A percentile compares a stretch with the other conserved stretches of the same genome.
phyloP scores from a whole-genome alignment of 257 asterid species.

The Fraxinus anomala region DNA sequence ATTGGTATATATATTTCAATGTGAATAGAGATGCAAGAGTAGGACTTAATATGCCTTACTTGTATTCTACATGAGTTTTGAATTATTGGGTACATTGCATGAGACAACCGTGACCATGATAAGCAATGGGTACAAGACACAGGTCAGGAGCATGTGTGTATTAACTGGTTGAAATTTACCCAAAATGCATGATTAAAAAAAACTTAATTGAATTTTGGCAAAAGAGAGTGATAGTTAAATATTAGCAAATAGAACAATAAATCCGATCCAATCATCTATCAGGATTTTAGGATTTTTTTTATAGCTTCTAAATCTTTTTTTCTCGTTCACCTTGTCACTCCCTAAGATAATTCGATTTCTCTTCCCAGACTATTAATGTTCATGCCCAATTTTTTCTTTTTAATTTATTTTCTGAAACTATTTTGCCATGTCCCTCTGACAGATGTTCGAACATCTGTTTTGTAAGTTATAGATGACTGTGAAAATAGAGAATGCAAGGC shows the following conservation, averaged over 20 bases:
- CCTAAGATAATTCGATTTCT: neutral
- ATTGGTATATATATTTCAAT: neutral
- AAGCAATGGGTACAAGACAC: neutral
- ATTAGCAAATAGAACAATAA: neutral
- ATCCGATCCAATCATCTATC: neutral
- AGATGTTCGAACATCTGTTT: neutral
- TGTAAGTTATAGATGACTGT: slow-evolving; percentile 5
- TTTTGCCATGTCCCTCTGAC: neutral
- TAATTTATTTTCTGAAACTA: neutral
- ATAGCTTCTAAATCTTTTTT: slow-evolving; percentile 10
- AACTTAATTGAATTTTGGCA: slow-evolving; percentile 5
- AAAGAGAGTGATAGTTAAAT: neutral
- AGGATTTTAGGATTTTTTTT: neutral
- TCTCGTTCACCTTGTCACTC: slow-evolving; percentile 1
- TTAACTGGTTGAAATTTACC: neutral
- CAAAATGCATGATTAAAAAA: neutral
- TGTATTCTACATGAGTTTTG: neutral
- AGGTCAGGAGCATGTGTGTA: slow-evolving; percentile 2
- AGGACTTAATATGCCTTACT: neutral
- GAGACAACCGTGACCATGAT: neutral
- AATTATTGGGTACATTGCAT: neutral
- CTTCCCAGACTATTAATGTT: neutral
- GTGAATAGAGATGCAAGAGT: neutral
- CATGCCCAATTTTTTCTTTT: neutral
- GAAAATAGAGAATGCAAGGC: slow-evolving; percentile 15